These are phyloP conservation scores for Chlorella sp. DNA, from an alignment of 139 green algal species.

Conservation along the genomic window DNA sequence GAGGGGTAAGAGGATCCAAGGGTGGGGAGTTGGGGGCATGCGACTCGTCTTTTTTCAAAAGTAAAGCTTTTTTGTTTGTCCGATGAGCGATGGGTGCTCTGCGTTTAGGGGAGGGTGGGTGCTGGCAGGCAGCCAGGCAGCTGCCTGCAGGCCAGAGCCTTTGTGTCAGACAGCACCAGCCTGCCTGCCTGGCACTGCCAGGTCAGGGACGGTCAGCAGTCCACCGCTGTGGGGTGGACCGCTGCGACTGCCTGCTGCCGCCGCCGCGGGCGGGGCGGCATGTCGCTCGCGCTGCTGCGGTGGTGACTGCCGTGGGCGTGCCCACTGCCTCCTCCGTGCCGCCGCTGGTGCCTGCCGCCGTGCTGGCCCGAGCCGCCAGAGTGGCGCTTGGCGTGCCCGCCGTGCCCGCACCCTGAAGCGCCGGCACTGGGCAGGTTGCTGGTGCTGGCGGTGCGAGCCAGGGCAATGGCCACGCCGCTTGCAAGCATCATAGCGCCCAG, in stretches of 20 bases:
- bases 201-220: not conserved
- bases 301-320: not conserved
- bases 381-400: not conserved
- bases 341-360: not conserved
- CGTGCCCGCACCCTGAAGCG: not conserved
- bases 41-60: too few species aligned
- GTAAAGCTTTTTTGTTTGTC: too few species aligned
- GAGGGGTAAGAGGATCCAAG: not conserved
- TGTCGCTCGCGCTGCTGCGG: not conserved
- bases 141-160: too few species aligned
- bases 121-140: too few species aligned
- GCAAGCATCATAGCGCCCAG: constrained; percentile 53
- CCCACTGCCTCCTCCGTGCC: not conserved
- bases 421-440: not conserved
- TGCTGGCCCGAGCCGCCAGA: not conserved
- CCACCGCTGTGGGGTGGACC: not conserved
- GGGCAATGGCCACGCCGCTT: constrained; percentile 39
- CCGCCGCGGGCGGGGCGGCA: not conserved
- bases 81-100: too few species aligned
- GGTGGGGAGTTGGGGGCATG: too few species aligned
- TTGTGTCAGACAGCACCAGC: too few species aligned
- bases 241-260: not conserved
- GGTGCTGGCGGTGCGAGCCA: constrained; percentile 33
- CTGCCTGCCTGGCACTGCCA: too few species aligned
- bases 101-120: not conserved